A percentile compares a stretch with the other conserved stretches of the same genome.
Conservation (phyloP, 768 basidiomycete species). For the Tulasnella sp. region DNA sequence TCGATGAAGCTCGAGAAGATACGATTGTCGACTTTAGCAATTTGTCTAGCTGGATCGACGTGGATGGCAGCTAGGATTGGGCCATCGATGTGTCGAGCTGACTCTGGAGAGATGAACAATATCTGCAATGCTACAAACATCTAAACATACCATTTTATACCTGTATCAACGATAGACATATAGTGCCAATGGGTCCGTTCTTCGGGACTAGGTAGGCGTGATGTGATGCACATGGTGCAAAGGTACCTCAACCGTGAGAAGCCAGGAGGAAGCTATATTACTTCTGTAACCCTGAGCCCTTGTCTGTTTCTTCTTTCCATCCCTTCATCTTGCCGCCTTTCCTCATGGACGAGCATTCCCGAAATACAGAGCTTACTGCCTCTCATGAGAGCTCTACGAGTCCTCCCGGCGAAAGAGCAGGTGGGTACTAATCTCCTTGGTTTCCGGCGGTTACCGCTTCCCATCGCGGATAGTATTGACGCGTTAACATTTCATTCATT, state of each 20-base stretch:
- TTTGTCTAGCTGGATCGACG: conserved; percentile 19
- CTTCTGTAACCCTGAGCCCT: not conserved
- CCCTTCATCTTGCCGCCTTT: not conserved
- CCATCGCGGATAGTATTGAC: no score
- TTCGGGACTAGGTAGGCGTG: not conserved
- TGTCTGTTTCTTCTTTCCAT: not conserved
- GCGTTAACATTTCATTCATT: no score
- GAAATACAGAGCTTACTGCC: not conserved
- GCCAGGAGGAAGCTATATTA: not conserved
- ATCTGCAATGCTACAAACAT: no score
- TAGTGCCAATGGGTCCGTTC: not conserved
- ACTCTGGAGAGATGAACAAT: no score
- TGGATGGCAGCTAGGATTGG: conserved; percentile 12
- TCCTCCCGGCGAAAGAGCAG: not conserved
- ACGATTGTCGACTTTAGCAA: conserved; percentile 20
- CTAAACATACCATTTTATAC: not conserved
- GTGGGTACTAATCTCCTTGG: not conserved
- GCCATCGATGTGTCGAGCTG: not conserved
- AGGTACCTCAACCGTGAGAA: not conserved
- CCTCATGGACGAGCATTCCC: not conserved
- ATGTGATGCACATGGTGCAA: not conserved
- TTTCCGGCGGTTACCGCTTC: no score
- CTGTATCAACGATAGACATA: not conserved
- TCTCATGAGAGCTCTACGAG: not conserved
- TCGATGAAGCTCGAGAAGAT: conserved; percentile 55